These are phyloP conservation scores for Ganoderma lucidum DNA, from an alignment of 1,284 basidiomycete genomes.

Conservation along the genomic window DNA sequence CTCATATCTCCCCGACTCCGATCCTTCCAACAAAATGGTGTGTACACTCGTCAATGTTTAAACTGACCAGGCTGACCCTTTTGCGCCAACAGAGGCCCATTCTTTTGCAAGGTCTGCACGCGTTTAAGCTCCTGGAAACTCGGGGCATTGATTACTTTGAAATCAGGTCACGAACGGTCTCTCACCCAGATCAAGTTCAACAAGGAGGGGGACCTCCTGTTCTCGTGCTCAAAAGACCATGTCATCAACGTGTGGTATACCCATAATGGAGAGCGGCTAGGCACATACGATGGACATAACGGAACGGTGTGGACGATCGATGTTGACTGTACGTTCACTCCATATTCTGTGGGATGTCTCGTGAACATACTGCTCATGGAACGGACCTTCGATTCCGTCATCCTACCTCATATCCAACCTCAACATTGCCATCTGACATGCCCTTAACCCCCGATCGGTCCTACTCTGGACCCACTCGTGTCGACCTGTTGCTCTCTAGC, in stretches of 20 bases:
- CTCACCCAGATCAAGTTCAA: slow-evolving; percentile 99
- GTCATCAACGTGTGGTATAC: slow-evolving; percentile 98
- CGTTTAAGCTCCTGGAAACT: not conserved
- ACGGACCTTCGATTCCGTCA: not conserved
- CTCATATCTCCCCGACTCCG: not conserved
- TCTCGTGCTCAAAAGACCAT: slow-evolving; percentile 96
- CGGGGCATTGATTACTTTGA: slow-evolving; percentile 1
- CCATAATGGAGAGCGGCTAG: slow-evolving; percentile 98
- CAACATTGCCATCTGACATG: not conserved
- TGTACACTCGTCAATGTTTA: slow-evolving; percentile 4
- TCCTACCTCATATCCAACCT: not conserved
- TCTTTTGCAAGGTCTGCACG: slow-evolving; percentile 42
- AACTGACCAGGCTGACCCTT: not conserved
- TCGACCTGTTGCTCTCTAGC: slow-evolving; percentile 52
- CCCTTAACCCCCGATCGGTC: slow-evolving; percentile 12
- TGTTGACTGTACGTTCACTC: slow-evolving; percentile 82
- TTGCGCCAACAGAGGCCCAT: slow-evolving; percentile 40
- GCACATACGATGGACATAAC: slow-evolving; percentile 97
- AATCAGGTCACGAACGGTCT: slow-evolving; percentile 93
- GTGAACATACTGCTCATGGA: not conserved
- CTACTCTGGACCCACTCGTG: not conserved
- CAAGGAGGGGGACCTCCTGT: slow-evolving; percentile 94
- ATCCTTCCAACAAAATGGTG: slow-evolving; percentile 37
- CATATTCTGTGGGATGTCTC: slow-evolving; percentile 10
- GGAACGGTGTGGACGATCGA: slow-evolving; percentile 98